Evolutionary conservation across 2,329 filamentous ascomycete genomes (phyloP).

Genomic region (Epicoccum sorghinum): DNA sequence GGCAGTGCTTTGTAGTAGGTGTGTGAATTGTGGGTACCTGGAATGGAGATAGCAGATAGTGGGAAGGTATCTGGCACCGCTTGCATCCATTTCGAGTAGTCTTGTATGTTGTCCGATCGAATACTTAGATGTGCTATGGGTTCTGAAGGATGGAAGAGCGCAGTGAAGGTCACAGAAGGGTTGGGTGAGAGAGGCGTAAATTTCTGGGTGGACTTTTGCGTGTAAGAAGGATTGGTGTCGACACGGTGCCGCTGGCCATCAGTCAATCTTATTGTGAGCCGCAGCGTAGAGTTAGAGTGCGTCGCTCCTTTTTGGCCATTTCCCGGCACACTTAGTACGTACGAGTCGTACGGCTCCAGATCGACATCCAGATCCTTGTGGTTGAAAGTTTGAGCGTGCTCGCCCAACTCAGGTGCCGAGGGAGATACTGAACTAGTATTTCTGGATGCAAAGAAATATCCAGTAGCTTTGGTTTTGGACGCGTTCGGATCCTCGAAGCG

Average conservation of each 20-base stretch:
- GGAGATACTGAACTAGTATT: conserved; percentile 35
- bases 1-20: conserved; percentile 84
- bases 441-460: conserved; percentile 41
- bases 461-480: conserved; percentile 38
- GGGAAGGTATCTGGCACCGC: conserved; percentile 73
- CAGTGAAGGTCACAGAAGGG: conserved; percentile 49
- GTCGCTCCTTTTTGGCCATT: not conserved
- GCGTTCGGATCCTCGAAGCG: conserved; percentile 68
- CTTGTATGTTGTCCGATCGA: conserved; percentile 26
- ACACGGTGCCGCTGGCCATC: conserved; percentile 71
- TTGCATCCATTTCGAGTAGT: conserved; percentile 85
- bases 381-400: conserved; percentile 66
- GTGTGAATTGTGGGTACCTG: conserved; percentile 94
- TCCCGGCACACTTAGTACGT: conserved; percentile 63
- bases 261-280: conserved; percentile 71
- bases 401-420: conserved; percentile 52
- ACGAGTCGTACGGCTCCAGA: conserved; percentile 71
- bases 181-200: conserved; percentile 49
- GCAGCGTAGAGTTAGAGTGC: conserved; percentile 64
- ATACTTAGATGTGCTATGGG: conserved; percentile 47
- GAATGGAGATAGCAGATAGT: conserved; percentile 83
- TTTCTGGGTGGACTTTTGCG: conserved; percentile 45
- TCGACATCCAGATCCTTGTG: conserved; percentile 67
- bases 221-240: conserved; percentile 66
- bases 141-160: conserved; percentile 53